Evolutionary conservation across 2,329 filamentous ascomycete genomes (phyloP), one percentile per base, ranked within the genome.

Genomic region (Fusarium sp.): DNA sequence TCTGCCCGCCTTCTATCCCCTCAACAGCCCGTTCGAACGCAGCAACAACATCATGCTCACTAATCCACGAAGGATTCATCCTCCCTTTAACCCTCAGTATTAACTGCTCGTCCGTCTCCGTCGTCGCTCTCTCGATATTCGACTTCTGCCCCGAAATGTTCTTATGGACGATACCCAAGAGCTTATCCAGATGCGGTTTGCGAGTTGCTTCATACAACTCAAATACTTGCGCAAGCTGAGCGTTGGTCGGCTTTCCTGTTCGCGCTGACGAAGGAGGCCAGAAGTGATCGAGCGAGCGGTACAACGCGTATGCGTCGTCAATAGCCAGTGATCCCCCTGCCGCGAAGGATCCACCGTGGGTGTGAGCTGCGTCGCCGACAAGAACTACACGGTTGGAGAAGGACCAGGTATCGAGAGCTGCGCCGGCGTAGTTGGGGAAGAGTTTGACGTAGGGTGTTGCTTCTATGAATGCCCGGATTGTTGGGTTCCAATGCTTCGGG

Each of bases 11-110:
- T 26, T 60, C 58, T 36, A 26, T 64, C 26, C 35, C 36, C 35
- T 39, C 80, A 30, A 30, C 36, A 18, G 26, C 36, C 22, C 17
- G 50, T 22, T 45, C 30, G 39, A 85, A 86, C 17, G 82, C 79
- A 15, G 72, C 72, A 58, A 83, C 79, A 14, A 86, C 85, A 74
- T 87, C 83, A 74, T 87, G 85, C 69, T 86, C 85, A 26, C 84
- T 83, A 36, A 87, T 80, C 85, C 85, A 87, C 22, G 74, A 79
- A 10, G 82, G 81, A 62, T 85, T 80, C 6, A 79, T 77, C 9
- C 85, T 77, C 26, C 72, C 80, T 30, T 68, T 77, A 1, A 86
- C 81, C 59, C 82, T 78, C 2, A 72, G 44, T 50, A 81, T 71
- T 44, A 86, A 72, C 53, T 81, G 77, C 51, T 81, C 80, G 32